Evolutionary conservation across 495 filamentous ascomycete species (phyloP).

Genomic region (Hypoxylon perforatum): DNA sequence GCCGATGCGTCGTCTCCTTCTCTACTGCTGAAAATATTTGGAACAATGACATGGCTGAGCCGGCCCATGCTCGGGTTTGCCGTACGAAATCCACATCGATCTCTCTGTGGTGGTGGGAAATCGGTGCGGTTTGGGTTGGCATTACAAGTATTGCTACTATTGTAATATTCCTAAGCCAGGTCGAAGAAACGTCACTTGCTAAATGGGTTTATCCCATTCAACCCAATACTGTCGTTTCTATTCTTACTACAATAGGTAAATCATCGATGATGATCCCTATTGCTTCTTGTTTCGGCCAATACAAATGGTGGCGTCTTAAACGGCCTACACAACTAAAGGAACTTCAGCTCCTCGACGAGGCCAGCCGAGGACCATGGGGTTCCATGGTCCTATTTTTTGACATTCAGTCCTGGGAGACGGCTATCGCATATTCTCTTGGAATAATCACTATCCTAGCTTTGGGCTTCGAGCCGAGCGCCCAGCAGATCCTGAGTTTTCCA

Average conservation of each 20-base stretch:
- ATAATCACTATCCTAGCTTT: slow-evolving; percentile 6
- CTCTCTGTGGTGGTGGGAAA: slow-evolving; percentile 47
- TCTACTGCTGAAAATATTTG: too few species aligned
- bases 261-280: slow-evolving; percentile 7
- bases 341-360: slow-evolving; percentile 7
- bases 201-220: not conserved
- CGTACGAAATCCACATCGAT: too few species aligned
- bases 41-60: too few species aligned
- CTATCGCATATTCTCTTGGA: not conserved
- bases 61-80: too few species aligned
- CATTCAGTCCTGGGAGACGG: not conserved
- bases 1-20: too few species aligned
- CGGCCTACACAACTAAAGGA: not conserved
- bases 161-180: slow-evolving; percentile 12
- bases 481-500: slow-evolving; percentile 29
- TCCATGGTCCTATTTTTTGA: not conserved
- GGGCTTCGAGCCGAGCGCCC: slow-evolving; percentile 33
- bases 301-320: slow-evolving; percentile 7
- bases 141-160: slow-evolving; percentile 18
- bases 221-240: slow-evolving; percentile 6
- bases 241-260: not conserved
- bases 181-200: not conserved
- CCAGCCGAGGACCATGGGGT: slow-evolving; percentile 14
- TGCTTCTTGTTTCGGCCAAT: slow-evolving; percentile 11
- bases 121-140: slow-evolving; percentile 18